Evolutionary conservation across 225 moss, liverwort and hornwort genomes (phyloP).

Genomic region (Polytrichum formosum): DNA sequence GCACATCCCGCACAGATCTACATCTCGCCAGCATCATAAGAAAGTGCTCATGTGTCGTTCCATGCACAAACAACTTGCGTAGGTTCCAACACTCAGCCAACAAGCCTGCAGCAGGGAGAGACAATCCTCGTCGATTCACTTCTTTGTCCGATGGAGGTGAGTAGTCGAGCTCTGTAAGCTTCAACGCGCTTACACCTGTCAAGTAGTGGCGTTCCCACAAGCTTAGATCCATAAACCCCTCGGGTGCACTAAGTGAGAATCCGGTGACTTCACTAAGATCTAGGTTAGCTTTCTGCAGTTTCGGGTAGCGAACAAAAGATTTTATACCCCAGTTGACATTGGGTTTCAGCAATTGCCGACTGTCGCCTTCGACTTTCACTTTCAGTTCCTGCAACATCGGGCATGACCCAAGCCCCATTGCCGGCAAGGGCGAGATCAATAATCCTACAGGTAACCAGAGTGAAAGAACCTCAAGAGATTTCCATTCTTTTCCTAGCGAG

Average conservation of each 20-base stretch:
- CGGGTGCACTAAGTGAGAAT: conserved; percentile 71
- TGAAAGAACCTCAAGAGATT: conserved; percentile 52
- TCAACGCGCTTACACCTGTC: conserved; percentile 47
- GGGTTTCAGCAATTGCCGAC: conserved; percentile 46
- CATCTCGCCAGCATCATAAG: conserved; percentile 65
- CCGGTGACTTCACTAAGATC: conserved; percentile 84
- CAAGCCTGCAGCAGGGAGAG: conserved; percentile 71
- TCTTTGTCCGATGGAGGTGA: conserved; percentile 86
- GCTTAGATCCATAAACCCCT: conserved; percentile 60
- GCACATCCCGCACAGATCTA: conserved; percentile 66
- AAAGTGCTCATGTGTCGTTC: conserved; percentile 81
- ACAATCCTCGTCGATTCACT: conserved; percentile 54
- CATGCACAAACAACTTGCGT: conserved; percentile 82
- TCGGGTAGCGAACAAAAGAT: conserved; percentile 50
- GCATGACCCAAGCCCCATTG: conserved; percentile 76
- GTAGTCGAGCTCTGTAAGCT: conserved; percentile 70
- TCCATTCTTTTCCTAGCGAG: conserved; percentile 53
- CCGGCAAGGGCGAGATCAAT: conserved; percentile 54
- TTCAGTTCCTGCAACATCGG: conserved; percentile 58
- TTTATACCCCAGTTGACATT: conserved; percentile 59
- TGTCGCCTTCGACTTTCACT: conserved; percentile 77
- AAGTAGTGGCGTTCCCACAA: conserved; percentile 81
- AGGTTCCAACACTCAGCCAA: conserved; percentile 61
- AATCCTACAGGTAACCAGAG: conserved; percentile 71
- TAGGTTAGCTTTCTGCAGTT: conserved; percentile 58